Evolutionary conservation across 768 basidiomycete species (phyloP).

Genomic region (Trametes gibbosa): DNA sequence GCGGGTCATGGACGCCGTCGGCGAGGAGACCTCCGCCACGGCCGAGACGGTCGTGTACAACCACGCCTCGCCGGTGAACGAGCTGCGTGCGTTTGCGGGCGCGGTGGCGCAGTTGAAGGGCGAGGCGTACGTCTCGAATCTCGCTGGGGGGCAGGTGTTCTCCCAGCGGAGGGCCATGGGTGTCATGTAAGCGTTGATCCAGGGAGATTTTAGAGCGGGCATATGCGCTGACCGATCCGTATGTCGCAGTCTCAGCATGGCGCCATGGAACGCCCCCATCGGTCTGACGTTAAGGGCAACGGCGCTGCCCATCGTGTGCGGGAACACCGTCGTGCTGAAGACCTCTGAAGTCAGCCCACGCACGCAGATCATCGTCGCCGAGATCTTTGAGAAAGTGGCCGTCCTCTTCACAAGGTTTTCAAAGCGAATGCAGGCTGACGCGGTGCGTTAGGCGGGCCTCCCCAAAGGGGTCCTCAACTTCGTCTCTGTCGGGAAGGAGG

Average conservation of each 20-base stretch:
- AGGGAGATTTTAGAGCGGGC: too few relatives aligned
- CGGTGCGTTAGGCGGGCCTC: constrained; percentile 47
- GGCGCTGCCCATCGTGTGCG: constrained; percentile 48
- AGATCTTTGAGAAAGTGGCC: constrained; percentile 44
- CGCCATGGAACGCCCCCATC: constrained; percentile 57
- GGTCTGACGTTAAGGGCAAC: constrained; percentile 44
- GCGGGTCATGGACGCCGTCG: constrained; percentile 32
- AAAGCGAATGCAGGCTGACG: background rate
- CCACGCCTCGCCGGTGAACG: constrained; percentile 16
- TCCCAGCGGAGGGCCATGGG: constrained; percentile 48
- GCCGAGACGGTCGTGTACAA: constrained; percentile 27
- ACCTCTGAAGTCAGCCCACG: constrained; percentile 50
- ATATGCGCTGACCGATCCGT: background rate
- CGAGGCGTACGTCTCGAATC: constrained; percentile 40
- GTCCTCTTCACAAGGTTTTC: background rate
- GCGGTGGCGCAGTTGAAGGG: constrained; percentile 41
- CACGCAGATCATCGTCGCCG: constrained; percentile 43
- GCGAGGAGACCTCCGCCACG: constrained; percentile 41
- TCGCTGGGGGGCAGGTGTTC: constrained; percentile 45
- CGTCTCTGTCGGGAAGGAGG: constrained; percentile 44
- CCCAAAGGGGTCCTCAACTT: constrained; percentile 60
- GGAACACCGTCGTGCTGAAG: constrained; percentile 55
- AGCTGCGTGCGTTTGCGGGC: constrained; percentile 27
- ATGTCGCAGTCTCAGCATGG: constrained; percentile 33
- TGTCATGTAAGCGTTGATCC: constrained; percentile 41